These are phyloP conservation scores for Lomentospora prolificans DNA, from an alignment of 2,329 filamentous ascomycete species.

Conservation along the genomic window DNA sequence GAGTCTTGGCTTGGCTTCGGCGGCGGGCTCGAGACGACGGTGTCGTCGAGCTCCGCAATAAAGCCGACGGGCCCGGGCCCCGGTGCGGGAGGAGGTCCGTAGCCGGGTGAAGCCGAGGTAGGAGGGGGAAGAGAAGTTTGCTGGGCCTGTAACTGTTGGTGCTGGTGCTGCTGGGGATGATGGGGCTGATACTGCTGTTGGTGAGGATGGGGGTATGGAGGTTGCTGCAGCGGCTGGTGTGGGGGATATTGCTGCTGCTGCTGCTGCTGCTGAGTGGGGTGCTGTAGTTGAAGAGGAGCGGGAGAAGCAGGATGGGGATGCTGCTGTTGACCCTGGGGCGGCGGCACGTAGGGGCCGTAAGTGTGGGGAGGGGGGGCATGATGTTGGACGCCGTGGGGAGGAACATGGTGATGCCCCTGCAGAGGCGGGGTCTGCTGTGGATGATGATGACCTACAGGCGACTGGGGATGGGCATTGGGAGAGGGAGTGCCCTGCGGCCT, in stretches of 20 bases:
- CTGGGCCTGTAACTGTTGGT: neutral
- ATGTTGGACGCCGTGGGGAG: neutral
- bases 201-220: slow-evolving; percentile 3
- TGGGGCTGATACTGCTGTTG: slow-evolving; percentile 1
- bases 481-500: neutral
- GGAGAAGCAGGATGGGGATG: neutral
- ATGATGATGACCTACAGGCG: neutral
- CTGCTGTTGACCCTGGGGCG: neutral
- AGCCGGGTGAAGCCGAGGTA: neutral
- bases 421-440: neutral
- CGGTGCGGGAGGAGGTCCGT: neutral
- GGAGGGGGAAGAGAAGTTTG: neutral
- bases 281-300: neutral
- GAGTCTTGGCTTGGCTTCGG: neutral
- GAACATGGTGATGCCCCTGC: neutral
- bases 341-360: neutral
- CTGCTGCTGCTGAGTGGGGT: neutral
- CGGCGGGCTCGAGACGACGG: neutral
- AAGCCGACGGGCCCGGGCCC: slow-evolving; percentile 5
- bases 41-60: slow-evolving; percentile 9
- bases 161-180: slow-evolving; percentile 6
- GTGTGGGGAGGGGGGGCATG: neutral
- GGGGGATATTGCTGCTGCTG: slow-evolving; percentile 1
- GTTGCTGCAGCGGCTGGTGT: neutral
- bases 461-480: neutral